phyloP scores from a whole-genome alignment of 129 eudicot species.

The Scalesia atractyloides region DNA sequence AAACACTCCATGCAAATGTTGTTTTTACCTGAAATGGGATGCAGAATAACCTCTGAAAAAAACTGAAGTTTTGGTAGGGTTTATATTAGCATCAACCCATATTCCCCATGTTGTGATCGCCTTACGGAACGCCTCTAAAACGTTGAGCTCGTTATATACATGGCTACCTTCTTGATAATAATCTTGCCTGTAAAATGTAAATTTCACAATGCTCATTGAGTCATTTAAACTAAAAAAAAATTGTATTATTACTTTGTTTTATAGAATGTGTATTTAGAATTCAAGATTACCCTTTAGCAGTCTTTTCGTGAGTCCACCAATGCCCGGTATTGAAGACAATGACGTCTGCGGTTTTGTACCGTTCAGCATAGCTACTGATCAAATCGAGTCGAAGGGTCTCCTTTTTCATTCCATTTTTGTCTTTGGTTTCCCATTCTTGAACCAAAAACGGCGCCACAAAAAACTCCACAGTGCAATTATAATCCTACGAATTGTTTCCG shows the following conservation, averaged over 20 bases:
- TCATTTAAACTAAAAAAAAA: conserved; percentile 3
- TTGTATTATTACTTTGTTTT: background rate
- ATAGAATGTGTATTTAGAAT: background rate
- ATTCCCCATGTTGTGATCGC: conserved; percentile 93
- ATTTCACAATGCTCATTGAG: conserved; percentile 11
- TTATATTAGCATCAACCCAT: conserved; percentile 82
- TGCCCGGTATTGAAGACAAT: conserved; percentile 66
- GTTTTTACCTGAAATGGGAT: conserved; percentile 81
- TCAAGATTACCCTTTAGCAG: conserved; percentile 51
- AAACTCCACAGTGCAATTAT: conserved; percentile 55
- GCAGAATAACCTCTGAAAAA: conserved; percentile 94
- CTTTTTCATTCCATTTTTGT: conserved; percentile 44
- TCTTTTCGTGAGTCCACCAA: conserved; percentile 77
- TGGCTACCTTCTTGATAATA: conserved; percentile 76
- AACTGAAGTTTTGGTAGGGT: conserved; percentile 65
- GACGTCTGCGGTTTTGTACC: conserved; percentile 54
- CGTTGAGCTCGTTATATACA: conserved; percentile 62
- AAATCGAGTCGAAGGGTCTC: conserved; percentile 63
- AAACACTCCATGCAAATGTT: background rate
- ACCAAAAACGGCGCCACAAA: conserved; percentile 64
- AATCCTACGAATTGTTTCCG: conserved; percentile 37
- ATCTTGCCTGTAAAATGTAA: conserved; percentile 56
- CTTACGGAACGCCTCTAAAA: conserved; percentile 75
- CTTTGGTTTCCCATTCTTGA: conserved; percentile 56
- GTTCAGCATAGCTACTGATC: conserved; percentile 48